These are phyloP conservation scores for Akanthomyces dipterigenus DNA, from an alignment of 2,329 filamentous ascomycete species.

Conservation along the genomic window DNA sequence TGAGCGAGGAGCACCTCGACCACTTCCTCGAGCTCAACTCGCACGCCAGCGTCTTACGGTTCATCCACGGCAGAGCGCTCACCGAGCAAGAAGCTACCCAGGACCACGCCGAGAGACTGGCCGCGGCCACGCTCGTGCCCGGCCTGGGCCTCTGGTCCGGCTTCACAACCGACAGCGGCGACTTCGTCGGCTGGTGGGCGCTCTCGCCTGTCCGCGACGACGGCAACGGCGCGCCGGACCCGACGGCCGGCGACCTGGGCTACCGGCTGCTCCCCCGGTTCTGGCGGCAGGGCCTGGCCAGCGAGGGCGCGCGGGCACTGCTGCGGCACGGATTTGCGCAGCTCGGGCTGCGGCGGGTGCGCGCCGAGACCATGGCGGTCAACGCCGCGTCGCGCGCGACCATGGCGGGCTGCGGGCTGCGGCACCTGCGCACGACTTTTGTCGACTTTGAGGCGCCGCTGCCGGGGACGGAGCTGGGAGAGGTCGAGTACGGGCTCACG, in stretches of 20 bases:
- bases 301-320: conserved; percentile 23
- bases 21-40: background rate
- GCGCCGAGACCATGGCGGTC: conserved; percentile 23
- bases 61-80: background rate
- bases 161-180: conserved; percentile 9
- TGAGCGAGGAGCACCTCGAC: background rate
- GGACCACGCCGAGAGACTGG: background rate
- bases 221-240: conserved; percentile 6
- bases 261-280: conserved; percentile 22
- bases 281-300: conserved; percentile 25
- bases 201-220: conserved; percentile 16
- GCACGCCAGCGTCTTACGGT: background rate
- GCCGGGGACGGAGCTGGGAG: conserved; percentile 19
- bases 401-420: conserved; percentile 2
- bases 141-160: conserved; percentile 2
- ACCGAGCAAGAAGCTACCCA: background rate
- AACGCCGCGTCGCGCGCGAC: conserved; percentile 19
- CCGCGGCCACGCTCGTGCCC: background rate
- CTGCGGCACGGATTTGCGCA: conserved; percentile 22
- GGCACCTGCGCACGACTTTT: conserved; percentile 17
- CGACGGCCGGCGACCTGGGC: conserved; percentile 18
- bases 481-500: conserved; percentile 21
- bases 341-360: conserved; percentile 18
- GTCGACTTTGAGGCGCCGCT: conserved; percentile 20
- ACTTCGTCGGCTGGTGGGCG: conserved; percentile 26